phyloP scores from a whole-genome alignment of 306 rosid species.

The Pterocarpus macrocarpus region DNA sequence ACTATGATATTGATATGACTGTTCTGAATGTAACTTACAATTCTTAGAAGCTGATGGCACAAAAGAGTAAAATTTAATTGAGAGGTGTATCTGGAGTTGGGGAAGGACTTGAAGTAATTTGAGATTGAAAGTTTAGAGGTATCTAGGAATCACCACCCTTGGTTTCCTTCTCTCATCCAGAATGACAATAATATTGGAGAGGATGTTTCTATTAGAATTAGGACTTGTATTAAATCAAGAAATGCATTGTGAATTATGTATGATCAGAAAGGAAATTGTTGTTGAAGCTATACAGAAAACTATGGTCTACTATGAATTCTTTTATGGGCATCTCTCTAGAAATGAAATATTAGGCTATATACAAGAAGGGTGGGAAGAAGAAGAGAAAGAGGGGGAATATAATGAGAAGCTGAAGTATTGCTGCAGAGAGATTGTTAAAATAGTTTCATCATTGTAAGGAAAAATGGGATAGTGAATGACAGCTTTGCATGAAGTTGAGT shows the following conservation, averaged over 20 bases:
- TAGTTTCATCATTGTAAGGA: not conserved
- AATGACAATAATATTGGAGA: constrained; percentile 9
- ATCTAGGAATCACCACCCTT: constrained; percentile 11
- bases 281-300: not conserved
- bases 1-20: not conserved
- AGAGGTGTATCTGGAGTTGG: not conserved
- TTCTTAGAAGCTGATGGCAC: not conserved
- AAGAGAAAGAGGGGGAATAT: not conserved
- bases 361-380: not conserved
- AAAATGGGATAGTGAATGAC: not conserved
- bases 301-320: constrained; percentile 26
- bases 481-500: not conserved
- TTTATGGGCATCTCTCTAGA: not conserved
- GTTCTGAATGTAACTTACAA: not conserved
- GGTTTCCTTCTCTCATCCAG: constrained; percentile 24
- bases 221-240: constrained; percentile 29
- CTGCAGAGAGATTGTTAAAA: not conserved
- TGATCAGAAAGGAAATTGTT: constrained; percentile 33
- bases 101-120: not conserved
- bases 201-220: constrained; percentile 26
- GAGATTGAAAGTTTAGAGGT: not conserved
- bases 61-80: constrained; percentile 8
- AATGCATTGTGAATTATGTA: constrained; percentile 10
- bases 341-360: constrained; percentile 3
- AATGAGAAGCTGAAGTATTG: not conserved